These are phyloP conservation scores for Calophaca sinica DNA, from an alignment of 306 rosid genomes.

Conservation along the genomic window DNA sequence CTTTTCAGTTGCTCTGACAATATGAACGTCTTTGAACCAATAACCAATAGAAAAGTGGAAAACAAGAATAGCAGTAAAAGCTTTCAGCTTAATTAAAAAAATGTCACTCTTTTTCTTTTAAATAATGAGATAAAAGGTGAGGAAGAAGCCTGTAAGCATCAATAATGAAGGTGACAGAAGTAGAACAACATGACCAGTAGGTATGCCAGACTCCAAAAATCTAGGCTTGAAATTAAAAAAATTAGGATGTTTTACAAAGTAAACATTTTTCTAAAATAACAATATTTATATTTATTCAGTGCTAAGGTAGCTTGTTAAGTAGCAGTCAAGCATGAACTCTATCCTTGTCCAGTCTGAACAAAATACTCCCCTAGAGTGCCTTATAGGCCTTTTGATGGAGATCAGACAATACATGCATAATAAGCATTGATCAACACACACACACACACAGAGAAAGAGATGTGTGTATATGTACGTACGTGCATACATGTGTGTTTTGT, in stretches of 20 bases:
- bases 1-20: constrained; percentile 1
- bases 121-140: neutral
- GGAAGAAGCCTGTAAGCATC: constrained; percentile 14
- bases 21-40: constrained; percentile 17
- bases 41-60: neutral
- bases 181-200: neutral
- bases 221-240: constrained; percentile 7
- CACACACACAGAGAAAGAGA: neutral
- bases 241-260: neutral
- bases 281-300: neutral
- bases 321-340: neutral
- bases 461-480: too few species aligned
- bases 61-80: neutral
- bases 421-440: neutral
- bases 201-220: constrained; percentile 7
- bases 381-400: too few species aligned
- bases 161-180: constrained; percentile 13
- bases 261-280: constrained; percentile 11
- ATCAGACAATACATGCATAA: neutral
- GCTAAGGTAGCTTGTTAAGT: neutral
- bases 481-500: too few species aligned
- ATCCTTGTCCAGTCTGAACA: constrained; percentile 5
- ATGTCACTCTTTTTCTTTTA: neutral
- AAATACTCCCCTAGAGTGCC: too few species aligned
- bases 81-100: neutral